Evolutionary conservation across 805 yeast species (phyloP), one percentile per base, ranked within the genome.

Genomic region (Hanseniaspora opuntiae): DNA sequence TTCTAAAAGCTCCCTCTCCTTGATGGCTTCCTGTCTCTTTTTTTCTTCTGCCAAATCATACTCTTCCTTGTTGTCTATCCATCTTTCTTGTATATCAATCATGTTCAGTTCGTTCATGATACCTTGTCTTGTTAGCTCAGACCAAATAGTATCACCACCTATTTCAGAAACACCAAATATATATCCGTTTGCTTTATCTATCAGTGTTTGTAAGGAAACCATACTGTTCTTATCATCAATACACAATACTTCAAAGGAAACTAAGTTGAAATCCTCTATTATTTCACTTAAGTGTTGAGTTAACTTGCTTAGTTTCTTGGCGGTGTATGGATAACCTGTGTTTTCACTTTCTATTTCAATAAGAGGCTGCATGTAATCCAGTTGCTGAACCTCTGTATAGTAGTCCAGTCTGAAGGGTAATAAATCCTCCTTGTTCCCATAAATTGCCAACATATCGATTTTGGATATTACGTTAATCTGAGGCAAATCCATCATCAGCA

Each of bases 71-170:
- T 81, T 74, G 55, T 86, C 96, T 11, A 93, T 77, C 98, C 98
- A 93, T 56, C 99, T 74, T 59, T 93, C 98, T 60, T 93, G 98
- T 4, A 87, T 77, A 64, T 89, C 96, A 7, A 78, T 70, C 42
- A 68, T 55, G 14, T 48, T 48, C 36, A 53, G 35, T 20, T 56
- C 56, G 40, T 63, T 58, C 36, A 63, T 79, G 44, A 74, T 65
- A 45, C 73, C 66, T 63, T 85, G 86, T 58, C 97, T 74, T 0
- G 90, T 77, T 0, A 96, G 96, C 60, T 90, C 96, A n/a, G 88
- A 85, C 98, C 98, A 93, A 1, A 93, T 80, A 0, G 90, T 78
- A 63, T 93, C 99, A n/a, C 97, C 98, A 2, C 97, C 96, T 8
- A 90, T 74, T 60, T 93, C 99, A 32, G 88, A 85, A 1, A 89